Evolutionary conservation across 768 basidiomycete genomes (phyloP).

Genomic region (Epithele typhae): DNA sequence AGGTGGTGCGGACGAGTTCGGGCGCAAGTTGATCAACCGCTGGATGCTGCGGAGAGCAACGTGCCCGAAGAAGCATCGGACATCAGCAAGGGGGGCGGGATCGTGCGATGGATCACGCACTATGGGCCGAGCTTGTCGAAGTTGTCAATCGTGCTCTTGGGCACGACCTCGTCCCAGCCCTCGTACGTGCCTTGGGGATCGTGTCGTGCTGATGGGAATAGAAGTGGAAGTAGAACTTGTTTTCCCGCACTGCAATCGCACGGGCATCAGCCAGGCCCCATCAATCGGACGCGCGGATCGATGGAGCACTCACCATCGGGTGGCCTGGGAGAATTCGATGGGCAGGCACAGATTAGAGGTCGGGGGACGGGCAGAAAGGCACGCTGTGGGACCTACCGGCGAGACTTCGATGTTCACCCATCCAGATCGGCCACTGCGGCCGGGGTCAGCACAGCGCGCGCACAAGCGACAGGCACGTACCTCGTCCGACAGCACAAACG

Average conservation of each 20-base stretch:
- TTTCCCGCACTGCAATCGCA: slow-evolving; percentile 9
- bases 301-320: slow-evolving; percentile 17
- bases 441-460: slow-evolving; percentile 13
- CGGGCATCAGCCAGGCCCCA: background rate
- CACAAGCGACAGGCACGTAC: slow-evolving; percentile 16
- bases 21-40: too few relatives aligned
- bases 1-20: slow-evolving; percentile 33
- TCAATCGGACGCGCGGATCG: background rate
- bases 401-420: slow-evolving; percentile 24
- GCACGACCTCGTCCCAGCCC: slow-evolving; percentile 30
- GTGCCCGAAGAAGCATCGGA: too few relatives aligned
- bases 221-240: slow-evolving; percentile 31
- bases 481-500: slow-evolving; percentile 27
- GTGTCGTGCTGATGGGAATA: slow-evolving; percentile 34
- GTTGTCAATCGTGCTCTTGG: slow-evolving; percentile 31
- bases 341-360: too few relatives aligned
- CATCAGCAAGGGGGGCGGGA: background rate
- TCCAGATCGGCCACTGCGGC: slow-evolving; percentile 28
- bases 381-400: slow-evolving; percentile 18
- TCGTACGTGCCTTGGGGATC: slow-evolving; percentile 28
- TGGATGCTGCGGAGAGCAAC: too few relatives aligned
- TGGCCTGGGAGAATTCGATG: slow-evolving; percentile 13
- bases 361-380: background rate
- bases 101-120: slow-evolving; percentile 26
- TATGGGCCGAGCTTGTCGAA: slow-evolving; percentile 30